These are phyloP conservation scores for Termitomyces sp. DNA, from an alignment of 768 basidiomycete genomes.

Conservation along the genomic window DNA sequence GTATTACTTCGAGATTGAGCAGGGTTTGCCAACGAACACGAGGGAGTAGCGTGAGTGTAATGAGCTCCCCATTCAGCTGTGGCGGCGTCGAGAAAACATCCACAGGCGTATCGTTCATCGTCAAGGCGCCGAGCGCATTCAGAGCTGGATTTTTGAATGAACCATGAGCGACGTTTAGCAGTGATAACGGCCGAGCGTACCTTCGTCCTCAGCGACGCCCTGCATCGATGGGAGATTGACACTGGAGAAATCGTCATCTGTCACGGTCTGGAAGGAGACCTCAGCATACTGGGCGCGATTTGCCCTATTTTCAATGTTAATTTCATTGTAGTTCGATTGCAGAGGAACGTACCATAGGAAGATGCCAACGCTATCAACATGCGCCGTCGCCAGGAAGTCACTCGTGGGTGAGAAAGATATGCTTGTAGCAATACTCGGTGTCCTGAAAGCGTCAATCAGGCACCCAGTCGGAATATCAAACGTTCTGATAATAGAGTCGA, in stretches of 20 bases:
- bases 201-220: conserved; percentile 73
- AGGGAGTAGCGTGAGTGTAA: conserved; percentile 89
- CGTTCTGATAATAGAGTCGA: conserved; percentile 90
- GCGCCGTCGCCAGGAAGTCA: conserved; percentile 93
- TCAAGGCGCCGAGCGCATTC: conserved; percentile 62
- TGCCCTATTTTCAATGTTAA: conserved; percentile 49
- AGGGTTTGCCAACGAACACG: conserved; percentile 94
- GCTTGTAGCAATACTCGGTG: conserved; percentile 82
- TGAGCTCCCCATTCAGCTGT: conserved; percentile 84
- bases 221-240: conserved; percentile 80
- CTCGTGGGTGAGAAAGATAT: conserved; percentile 91
- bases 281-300: conserved; percentile 94
- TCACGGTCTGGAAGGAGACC: conserved; percentile 73
- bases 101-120: conserved; percentile 49
- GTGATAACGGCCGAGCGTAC: conserved; percentile 31
- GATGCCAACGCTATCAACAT: conserved; percentile 90
- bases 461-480: conserved; percentile 93
- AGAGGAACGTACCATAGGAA: conserved; percentile 68
- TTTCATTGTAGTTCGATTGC: neutral
- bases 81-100: conserved; percentile 83
- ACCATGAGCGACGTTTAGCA: neutral
- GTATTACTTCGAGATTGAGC: conserved; percentile 93
- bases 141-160: conserved; percentile 38
- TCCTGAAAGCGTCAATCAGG: conserved; percentile 88
- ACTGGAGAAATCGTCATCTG: conserved; percentile 67